These are phyloP conservation scores for Cyberlindnera mrakii DNA, from an alignment of 805 yeast genomes.

Conservation along the genomic window DNA sequence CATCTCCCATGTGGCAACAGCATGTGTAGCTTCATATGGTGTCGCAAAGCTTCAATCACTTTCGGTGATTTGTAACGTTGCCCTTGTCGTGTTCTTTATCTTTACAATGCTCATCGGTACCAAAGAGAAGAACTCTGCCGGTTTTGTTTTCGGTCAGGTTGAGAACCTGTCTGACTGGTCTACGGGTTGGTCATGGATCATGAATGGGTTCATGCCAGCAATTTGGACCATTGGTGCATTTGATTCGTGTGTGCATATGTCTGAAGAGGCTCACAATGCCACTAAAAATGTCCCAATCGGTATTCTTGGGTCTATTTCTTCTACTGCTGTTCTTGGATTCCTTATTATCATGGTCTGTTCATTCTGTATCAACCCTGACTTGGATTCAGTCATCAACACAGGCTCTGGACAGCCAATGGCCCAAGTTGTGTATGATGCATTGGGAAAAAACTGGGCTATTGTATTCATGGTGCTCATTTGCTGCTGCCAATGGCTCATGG, in stretches of 20 bases:
- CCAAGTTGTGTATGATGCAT: slow-evolving; percentile 51
- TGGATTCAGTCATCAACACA: slow-evolving; percentile 27
- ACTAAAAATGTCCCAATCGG: slow-evolving; percentile 58
- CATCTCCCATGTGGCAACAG: slow-evolving; percentile 42
- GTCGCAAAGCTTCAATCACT: slow-evolving; percentile 55
- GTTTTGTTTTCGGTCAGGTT: slow-evolving; percentile 47
- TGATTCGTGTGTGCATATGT: slow-evolving; percentile 66
- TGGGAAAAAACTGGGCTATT: slow-evolving; percentile 60
- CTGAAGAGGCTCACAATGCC: slow-evolving; percentile 64
- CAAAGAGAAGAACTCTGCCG: slow-evolving; percentile 33
- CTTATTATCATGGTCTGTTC: slow-evolving; percentile 45
- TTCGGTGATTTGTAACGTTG: slow-evolving; percentile 49
- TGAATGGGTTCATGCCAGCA: slow-evolving; percentile 53
- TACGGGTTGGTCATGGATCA: slow-evolving; percentile 47
- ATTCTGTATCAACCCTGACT: slow-evolving; percentile 39
- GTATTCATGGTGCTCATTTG: slow-evolving; percentile 57
- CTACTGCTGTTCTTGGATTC: slow-evolving; percentile 55
- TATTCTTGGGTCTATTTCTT: slow-evolving; percentile 48
- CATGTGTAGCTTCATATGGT: slow-evolving; percentile 50
- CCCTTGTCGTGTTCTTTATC: slow-evolving; percentile 45
- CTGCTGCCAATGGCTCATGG: slow-evolving; percentile 60
- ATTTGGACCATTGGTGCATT: slow-evolving; percentile 74
- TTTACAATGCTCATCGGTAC: slow-evolving; percentile 65
- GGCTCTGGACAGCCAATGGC: slow-evolving; percentile 57
- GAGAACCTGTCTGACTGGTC: slow-evolving; percentile 48